Percentiles rank a stretch among this genome's conserved stretches.
phyloP scores from a whole-genome alignment of 2,329 filamentous ascomycete species.

The Onygena corvina region DNA sequence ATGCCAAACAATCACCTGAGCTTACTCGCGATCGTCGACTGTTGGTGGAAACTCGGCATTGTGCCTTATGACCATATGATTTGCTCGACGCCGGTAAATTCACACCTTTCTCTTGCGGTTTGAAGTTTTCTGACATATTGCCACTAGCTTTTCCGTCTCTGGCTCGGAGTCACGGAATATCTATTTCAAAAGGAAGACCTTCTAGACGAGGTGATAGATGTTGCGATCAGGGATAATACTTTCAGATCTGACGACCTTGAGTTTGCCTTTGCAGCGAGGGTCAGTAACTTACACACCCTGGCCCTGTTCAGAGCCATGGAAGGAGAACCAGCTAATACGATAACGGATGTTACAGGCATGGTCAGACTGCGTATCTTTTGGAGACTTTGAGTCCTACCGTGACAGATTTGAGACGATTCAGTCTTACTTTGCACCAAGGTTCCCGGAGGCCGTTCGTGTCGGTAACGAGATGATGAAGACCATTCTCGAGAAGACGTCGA shows the following conservation, averaged over 20 bases:
- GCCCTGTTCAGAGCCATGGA: conserved; percentile 3
- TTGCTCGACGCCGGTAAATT: conserved; percentile 72
- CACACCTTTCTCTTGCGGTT: background rate
- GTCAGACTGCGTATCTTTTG: conserved; percentile 84
- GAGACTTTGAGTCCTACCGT: conserved; percentile 85
- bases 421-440: conserved; percentile 79
- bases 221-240: conserved; percentile 75
- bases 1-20: conserved; percentile 89
- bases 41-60: conserved; percentile 88
- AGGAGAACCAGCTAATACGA: background rate
- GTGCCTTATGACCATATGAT: conserved; percentile 99
- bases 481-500: conserved; percentile 64
- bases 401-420: conserved; percentile 87
- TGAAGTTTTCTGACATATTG: background rate
- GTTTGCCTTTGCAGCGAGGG: conserved; percentile 87
- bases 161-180: conserved; percentile 94
- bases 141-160: conserved; percentile 69
- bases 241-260: conserved; percentile 94
- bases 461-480: conserved; percentile 97
- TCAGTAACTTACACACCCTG: conserved; percentile 24
- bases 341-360: conserved; percentile 56
- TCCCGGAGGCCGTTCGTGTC: conserved; percentile 72
- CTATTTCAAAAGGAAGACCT: conserved; percentile 73
- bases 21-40: conserved; percentile 93
- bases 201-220: conserved; percentile 72